These are phyloP conservation scores for Phytophthora tentaculata DNA, from an alignment of 352 stramenopile species.

Conservation along the genomic window DNA sequence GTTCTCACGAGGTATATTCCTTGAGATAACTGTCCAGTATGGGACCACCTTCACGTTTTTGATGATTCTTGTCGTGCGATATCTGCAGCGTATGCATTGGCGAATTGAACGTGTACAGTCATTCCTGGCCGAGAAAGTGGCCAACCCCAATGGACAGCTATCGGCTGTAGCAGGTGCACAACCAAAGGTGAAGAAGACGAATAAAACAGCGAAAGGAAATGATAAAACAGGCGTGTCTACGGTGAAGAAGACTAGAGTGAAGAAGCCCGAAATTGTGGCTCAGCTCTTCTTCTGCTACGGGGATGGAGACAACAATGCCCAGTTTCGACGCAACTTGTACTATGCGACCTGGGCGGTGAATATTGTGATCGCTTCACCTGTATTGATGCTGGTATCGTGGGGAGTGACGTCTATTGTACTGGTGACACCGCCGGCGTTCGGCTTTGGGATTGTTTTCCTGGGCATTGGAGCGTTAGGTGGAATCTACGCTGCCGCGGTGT, in stretches of 20 bases:
- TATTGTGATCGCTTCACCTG: constrained; percentile 55
- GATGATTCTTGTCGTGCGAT: constrained; percentile 55
- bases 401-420: constrained; percentile 74
- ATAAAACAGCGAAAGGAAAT: constrained; percentile 21
- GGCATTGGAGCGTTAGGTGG: constrained; percentile 49
- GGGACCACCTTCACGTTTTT: constrained; percentile 52
- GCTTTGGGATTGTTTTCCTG: constrained; percentile 83
- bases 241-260: constrained; percentile 6
- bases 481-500: constrained; percentile 60
- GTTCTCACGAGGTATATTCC: constrained; percentile 67
- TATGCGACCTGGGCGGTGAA: constrained; percentile 72
- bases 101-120: constrained; percentile 80
- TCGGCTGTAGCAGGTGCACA: constrained; percentile 5
- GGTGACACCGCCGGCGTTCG: constrained; percentile 76
- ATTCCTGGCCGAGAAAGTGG: constrained; percentile 72
- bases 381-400: constrained; percentile 74
- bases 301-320: constrained; percentile 58
- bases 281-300: constrained; percentile 86
- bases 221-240: constrained; percentile 16
- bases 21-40: constrained; percentile 68
- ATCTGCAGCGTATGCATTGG: constrained; percentile 82
- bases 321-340: constrained; percentile 82
- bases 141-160: constrained; percentile 27
- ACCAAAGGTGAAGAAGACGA: constrained; percentile 17
- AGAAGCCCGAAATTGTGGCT: constrained; percentile 67